Evolutionary conservation across 2,329 filamentous ascomycete genomes (phyloP), one percentile per base, ranked within the genome.

Genomic region (Diaporthe longicolla): DNA sequence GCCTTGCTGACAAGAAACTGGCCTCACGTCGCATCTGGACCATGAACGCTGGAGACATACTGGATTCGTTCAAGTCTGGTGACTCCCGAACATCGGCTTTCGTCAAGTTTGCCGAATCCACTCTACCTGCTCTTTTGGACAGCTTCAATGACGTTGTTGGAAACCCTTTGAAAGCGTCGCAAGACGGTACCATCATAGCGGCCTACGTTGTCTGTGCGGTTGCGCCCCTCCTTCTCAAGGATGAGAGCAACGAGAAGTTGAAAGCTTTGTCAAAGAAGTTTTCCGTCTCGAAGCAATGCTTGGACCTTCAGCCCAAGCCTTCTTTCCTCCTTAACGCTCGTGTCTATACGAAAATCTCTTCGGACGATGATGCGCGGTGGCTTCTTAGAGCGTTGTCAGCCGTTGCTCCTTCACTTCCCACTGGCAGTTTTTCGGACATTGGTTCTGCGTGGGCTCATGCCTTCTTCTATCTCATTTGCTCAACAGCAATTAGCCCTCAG

Each of bases 271-370:
- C 89, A 29, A 93, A 93, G 79, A 92, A 91, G 78, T 87, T 90
- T 32, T 86, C 90, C 40, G 84, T 95, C 35, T 82, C 89, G 32
- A 89, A 91, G 66, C 91, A 94, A 78, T 90, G 91, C 15, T 87
- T 97, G 74, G 87, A 88, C 2, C 82, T 92, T 50, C 91, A 92
- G n/a, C 92, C 94, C 0, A 98, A 97, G 81, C 92, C 94, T 19
- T 97, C 96, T 0, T 97, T 97, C 81, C 85, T 98, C 26, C 87
- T 98, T 8, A 98, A 94, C 79, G 89, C 93, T 45, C 93, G 94
- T 75, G 90, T 98, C 7, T 98, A 97, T 83, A 92, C 92, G 50
- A 98, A 98, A 80, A 80, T 98, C 32, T 87, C 89, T 2, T 84
- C 87, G 0, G 91, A 93, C 72, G 93, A 95, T 70, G 97, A 99